Evolutionary conservation across 495 filamentous ascomycete species (phyloP), one percentile per base, ranked within the genome.

Genomic region (Talaromyces proteolyticus): DNA sequence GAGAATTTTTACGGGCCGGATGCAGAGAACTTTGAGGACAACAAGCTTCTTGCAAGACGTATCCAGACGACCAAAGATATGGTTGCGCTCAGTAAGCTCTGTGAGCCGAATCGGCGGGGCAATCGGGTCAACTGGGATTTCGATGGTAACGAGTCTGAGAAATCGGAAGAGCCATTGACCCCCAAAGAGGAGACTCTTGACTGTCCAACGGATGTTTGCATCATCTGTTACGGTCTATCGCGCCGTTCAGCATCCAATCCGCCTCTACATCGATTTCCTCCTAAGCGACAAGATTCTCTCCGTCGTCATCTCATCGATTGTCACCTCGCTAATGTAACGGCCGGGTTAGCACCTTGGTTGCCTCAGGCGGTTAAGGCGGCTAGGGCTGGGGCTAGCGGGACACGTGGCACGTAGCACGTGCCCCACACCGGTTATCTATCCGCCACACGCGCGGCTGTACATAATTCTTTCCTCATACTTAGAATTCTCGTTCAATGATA

Each of bases 41-140:
- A 63, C 36, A 59, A 55, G 23, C 51, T 63, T 49, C 58, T 63
- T 44, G 50, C 50, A 29, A 52, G 54, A 37, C 51, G 49, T 16
- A 66, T 63, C 49, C 44, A 63, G 47, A 55, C 59, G 53, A 66
- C 57, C 18, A 59, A 63, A 47, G 57, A 63, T 19, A 56, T 63
- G 41, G 53, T 61, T 56, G 42, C 53, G 10, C 54, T 65, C n/a
- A 10, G 53, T 25, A 22, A 22, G 17, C 55, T 65, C 36, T 58
- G 17, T 41, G 50, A 62, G 26, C 59, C 57, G 16, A 62, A 42
- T 37, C 50, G 54, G 34, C 54, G 52, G 51, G 60, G 59, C 44
- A 62, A 60, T 21, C 52, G 52, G 36, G 46, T 57, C 22, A 52
- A 60, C 51, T 65, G 48, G 59, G 38, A 62, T 46, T 7, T 55